Evolutionary conservation across 371 early-diverging fungal genomes (phyloP), one percentile per base, ranked within the genome.

Genomic region (Mucor circinelloides): DNA sequence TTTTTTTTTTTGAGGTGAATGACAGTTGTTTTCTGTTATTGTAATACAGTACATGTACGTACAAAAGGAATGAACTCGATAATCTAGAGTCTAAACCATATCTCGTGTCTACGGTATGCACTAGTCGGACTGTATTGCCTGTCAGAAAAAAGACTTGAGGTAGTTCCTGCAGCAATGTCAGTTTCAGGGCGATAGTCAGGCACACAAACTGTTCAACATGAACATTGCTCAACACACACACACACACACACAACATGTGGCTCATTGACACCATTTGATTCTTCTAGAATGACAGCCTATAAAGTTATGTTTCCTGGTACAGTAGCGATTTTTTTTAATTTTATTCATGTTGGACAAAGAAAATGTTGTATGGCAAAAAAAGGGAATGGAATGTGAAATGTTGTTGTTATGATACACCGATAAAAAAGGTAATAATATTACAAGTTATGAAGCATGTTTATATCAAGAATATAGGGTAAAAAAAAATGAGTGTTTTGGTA

Each of bases 321-420:
- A 17, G 9, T 40, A 17, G n/a, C n/a, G n/a, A n/a, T n/a, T n/a
- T n/a, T n/a, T n/a, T n/a, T 46, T 46, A 46, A 46, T 46, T 46
- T 46, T 46, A 46, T 46, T 46, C 21, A 46, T 19, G 46, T 46
- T 46, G 46, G 46, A 46, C 46, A 46, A 46, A 46, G 46, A 46
- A 46, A 46, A 21, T 19, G 21, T 6, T 6, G 46, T 46, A 46
- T 46, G 46, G 21, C 46, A 46, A 19, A 46, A 46, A 44, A 46
- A 46, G 46, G 46, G 46, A 46, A 46, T 46, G 46, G 46, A 46
- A 46, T 46, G 46, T 46, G 46, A 46, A 46, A 46, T 46, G 46
- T 21, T 46, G 46, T 46, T 46, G 46, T 21, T 46, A 21, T 21
- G 21, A 46, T 40, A 40, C 40, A 40, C 40, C 6, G 21, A 21